Evolutionary conservation across 2,329 filamentous ascomycete genomes (phyloP), one percentile per base, ranked within the genome.

Genomic region (Trichoderma sp.): DNA sequence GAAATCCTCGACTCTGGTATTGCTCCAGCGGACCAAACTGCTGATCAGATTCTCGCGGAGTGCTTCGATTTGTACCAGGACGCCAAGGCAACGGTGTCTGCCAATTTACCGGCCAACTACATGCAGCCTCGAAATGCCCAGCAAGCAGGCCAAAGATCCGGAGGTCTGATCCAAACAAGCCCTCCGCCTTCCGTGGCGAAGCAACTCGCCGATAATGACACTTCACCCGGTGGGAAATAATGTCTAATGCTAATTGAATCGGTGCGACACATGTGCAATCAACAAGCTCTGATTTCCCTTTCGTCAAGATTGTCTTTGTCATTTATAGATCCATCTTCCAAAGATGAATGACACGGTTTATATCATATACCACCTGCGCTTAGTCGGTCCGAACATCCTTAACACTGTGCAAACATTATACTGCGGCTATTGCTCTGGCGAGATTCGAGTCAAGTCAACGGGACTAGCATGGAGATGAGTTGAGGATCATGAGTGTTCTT

Each of bases 1-100:
- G 82, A 84, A 73, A 78, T 88, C 5, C 81, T 88, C 47, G 83
- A 87, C 73, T 85, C 83, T 2, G 80, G 82, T 43, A 81, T 88
- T 28, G 82, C 85, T 24, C 83, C 82, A 3, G 80, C 79, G 9
- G 79, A 81, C 43, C 80, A 83, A 65, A 80, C 81, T 14, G 79
- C 85, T 26, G 84, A 86, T 71, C 84, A 87, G 60, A 81, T 83
- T 4, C 79, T 88, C 60, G 82, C 82, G 14, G 81, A 83, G 58
- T 87, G 85, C 74, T 88, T 84, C 73, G 80, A 83, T 36, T 77
- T 79, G 61, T 87, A 83, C 74, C 80, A 83, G 30, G 78, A 80
- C 11, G 86, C 86, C 66, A 84, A 85, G 71, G 79, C 82, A 47
- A 84, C 83, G 0, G 83, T 87, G n/a, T 78, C 82, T 56, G 81